Percentiles rank a stretch among this genome's conserved stretches.
Evolutionary conservation across 768 basidiomycete species (phyloP).

Genomic region (Mrakia frigida): DNA sequence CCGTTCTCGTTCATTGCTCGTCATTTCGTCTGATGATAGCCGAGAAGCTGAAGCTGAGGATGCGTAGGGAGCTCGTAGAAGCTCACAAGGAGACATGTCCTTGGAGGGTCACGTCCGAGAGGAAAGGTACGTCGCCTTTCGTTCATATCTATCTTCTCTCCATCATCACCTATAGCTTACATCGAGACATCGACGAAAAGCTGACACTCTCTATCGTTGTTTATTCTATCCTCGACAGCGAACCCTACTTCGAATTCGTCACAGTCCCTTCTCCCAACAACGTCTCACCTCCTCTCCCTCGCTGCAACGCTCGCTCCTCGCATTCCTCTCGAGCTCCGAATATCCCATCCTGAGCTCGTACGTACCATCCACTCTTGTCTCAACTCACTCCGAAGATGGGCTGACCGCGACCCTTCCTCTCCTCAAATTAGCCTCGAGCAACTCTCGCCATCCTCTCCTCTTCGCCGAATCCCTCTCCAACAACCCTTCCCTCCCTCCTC

Average conservation of each 20-base stretch:
- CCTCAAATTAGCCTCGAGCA: background rate
- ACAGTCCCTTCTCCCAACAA: background rate
- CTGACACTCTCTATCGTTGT: background rate
- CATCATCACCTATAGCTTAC: background rate
- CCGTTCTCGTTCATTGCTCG: background rate
- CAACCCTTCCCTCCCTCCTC: background rate
- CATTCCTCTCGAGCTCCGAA: conserved; percentile 2
- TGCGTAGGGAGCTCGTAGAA: conserved; percentile 12
- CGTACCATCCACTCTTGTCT: background rate
- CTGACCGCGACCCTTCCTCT: background rate
- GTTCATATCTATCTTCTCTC: background rate
- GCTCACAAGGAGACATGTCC: conserved; percentile 21
- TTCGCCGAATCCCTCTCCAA: background rate
- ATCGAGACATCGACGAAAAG: background rate
- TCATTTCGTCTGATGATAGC: background rate
- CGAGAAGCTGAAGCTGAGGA: conserved; percentile 4
- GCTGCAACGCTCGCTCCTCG: background rate
- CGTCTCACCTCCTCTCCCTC: background rate
- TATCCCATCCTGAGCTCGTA: background rate
- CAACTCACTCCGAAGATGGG: background rate
- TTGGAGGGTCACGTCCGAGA: conserved; percentile 7
- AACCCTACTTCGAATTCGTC: background rate
- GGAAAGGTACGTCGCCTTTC: background rate
- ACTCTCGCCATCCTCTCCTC: background rate
- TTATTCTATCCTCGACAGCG: background rate